Evolutionary conservation across 1,284 basidiomycete genomes (phyloP).

Genomic region (Gymnopus androsaceus): DNA sequence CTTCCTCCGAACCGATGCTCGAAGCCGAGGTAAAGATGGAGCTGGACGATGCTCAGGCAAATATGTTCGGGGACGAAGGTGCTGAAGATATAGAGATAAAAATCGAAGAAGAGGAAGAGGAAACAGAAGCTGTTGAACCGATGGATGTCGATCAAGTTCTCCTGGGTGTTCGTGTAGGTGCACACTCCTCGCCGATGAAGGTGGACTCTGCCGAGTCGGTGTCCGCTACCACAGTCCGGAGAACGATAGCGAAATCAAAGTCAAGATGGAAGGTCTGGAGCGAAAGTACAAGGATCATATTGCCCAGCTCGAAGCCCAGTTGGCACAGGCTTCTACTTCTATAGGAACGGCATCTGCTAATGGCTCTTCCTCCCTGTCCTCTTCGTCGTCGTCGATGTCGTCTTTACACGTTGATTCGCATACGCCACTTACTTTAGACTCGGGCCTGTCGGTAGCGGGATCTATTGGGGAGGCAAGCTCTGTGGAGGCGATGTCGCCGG

Average conservation of each 20-base stretch:
- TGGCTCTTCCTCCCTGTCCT: background rate
- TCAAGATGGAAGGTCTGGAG: background rate
- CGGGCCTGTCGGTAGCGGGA: background rate
- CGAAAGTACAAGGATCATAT: slow-evolving; percentile 2
- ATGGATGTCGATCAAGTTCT: background rate
- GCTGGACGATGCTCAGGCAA: background rate
- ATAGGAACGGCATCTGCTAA: background rate
- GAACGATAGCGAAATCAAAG: background rate
- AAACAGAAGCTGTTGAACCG: background rate
- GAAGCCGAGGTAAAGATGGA: background rate
- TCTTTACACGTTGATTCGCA: background rate
- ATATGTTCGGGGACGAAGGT: too few species aligned
- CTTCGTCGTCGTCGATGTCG: background rate
- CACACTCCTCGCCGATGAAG: background rate
- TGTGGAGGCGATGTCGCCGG: background rate
- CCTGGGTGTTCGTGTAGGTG: background rate
- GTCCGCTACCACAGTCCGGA: background rate
- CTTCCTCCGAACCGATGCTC: background rate
- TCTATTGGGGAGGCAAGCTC: background rate
- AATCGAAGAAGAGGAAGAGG: background rate
- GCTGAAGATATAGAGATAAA: background rate
- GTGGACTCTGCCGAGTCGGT: background rate
- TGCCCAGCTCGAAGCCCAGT: slow-evolving; percentile 5
- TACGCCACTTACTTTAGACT: background rate
- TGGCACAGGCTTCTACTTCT: background rate